Percentiles rank a stretch among this genome's conserved stretches.
These are phyloP conservation scores for Ensete ventricosum DNA, from an alignment of 176 grass and related monocot species.

Conservation along the genomic window DNA sequence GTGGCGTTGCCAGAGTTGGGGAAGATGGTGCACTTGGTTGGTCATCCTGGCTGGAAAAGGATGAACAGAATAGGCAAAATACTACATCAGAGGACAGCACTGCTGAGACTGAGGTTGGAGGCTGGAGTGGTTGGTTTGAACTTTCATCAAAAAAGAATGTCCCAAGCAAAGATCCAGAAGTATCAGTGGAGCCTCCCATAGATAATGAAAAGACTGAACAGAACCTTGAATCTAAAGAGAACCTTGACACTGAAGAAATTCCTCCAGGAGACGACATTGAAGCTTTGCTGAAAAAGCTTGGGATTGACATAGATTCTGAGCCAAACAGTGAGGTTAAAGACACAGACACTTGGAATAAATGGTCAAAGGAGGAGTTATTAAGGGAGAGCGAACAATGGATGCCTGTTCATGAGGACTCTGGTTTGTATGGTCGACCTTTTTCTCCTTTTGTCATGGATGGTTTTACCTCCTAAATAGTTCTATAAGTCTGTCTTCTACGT, in stretches of 20 bases:
- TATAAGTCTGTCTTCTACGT: background rate
- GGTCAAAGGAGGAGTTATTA: constrained; percentile 63
- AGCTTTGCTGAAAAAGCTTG: constrained; percentile 79
- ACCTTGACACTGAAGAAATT: constrained; percentile 43
- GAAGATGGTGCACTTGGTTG: constrained; percentile 84
- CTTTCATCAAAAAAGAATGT: constrained; percentile 36
- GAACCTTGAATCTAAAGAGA: constrained; percentile 39
- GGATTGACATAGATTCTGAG: constrained; percentile 74
- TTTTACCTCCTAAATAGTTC: background rate
- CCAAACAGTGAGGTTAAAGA: constrained; percentile 85
- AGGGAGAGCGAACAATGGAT: constrained; percentile 84
- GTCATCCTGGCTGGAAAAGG: constrained; percentile 86
- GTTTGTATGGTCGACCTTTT: constrained; percentile 24
- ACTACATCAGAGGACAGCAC: constrained; percentile 42
- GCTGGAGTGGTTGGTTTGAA: constrained; percentile 97
- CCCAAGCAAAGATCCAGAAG: constrained; percentile 17
- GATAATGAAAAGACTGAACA: constrained; percentile 38
- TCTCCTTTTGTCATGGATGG: constrained; percentile 15
- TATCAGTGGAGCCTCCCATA: constrained; percentile 27
- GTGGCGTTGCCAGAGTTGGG: constrained; percentile 60
- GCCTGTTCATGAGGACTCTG: constrained; percentile 65
- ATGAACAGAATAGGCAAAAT: constrained; percentile 62
- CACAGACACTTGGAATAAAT: constrained; percentile 87
- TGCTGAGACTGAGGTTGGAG: constrained; percentile 53
- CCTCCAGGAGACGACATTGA: constrained; percentile 68